Evolutionary conservation across 371 early-diverging fungal species (phyloP).

Genomic region (Lichtheimia ramosa): DNA sequence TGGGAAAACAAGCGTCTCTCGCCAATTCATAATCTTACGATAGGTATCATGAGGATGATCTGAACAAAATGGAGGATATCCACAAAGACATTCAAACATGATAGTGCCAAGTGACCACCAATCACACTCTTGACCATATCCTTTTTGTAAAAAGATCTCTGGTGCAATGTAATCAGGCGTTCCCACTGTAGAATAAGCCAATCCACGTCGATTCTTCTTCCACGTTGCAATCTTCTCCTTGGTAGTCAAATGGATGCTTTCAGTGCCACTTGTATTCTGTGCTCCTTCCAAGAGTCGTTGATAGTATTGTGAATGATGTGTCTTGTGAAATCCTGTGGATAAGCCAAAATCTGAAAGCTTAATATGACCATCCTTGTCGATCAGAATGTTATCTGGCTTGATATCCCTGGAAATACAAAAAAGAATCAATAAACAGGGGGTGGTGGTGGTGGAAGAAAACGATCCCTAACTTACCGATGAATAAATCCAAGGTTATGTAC

Average conservation of each 20-base stretch:
- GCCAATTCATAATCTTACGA: conserved; percentile 95
- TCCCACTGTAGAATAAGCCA: conserved; percentile 95
- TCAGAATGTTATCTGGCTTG: conserved; percentile 86
- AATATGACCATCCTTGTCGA: conserved; percentile 83
- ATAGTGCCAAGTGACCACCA: conserved; percentile 99
- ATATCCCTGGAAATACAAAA: conserved; percentile 57
- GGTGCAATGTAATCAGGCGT: conserved; percentile 99
- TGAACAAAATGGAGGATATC: conserved; percentile 96
- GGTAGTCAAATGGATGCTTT: conserved; percentile 76
- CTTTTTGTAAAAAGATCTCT: conserved; percentile 90
- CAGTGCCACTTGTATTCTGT: conserved; percentile 52
- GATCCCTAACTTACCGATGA: conserved; percentile 79
- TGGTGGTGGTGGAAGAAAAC: conserved; percentile 12
- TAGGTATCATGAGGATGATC: conserved; percentile 96
- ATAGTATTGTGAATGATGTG: conserved; percentile 94
- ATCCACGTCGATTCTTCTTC: conserved; percentile 92
- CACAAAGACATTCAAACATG: conserved; percentile 95
- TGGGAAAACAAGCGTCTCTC: conserved; percentile 85
- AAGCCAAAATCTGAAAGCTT: conserved; percentile 97
- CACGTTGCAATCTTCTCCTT: conserved; percentile 92
- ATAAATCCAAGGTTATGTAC: conserved; percentile 97
- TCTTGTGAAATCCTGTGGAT: conserved; percentile 97
- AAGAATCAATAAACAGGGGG: conserved; percentile 12
- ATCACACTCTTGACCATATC: conserved; percentile 97
- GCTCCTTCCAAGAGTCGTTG: conserved; percentile 70